Percentiles rank a stretch among this genome's conserved stretches.
These are phyloP conservation scores for Pestalotiopsis sp. DNA, from an alignment of 2,329 filamentous ascomycete genomes.

Conservation along the genomic window DNA sequence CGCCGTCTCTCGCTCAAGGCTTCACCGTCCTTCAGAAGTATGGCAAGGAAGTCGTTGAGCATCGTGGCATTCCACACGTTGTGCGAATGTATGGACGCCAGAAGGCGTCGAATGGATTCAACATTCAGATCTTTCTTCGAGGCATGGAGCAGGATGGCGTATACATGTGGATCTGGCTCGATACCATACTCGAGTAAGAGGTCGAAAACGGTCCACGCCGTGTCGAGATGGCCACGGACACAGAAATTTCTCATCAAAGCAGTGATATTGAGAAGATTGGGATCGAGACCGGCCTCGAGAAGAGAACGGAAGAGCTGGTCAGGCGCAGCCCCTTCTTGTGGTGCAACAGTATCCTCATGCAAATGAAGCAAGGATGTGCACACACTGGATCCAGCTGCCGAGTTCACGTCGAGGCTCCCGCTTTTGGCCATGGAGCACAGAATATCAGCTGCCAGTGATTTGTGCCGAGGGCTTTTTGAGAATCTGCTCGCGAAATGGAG, in stretches of 20 bases:
- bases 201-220: slow-evolving; percentile 66
- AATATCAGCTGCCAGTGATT: slow-evolving; percentile 44
- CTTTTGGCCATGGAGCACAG: slow-evolving; percentile 35
- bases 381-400: slow-evolving; percentile 49
- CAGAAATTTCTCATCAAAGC: slow-evolving; percentile 73
- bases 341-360: slow-evolving; percentile 31
- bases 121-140: slow-evolving; percentile 62
- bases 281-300: slow-evolving; percentile 59
- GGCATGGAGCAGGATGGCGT: slow-evolving; percentile 69
- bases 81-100: slow-evolving; percentile 51
- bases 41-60: slow-evolving; percentile 54
- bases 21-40: slow-evolving; percentile 48
- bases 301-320: slow-evolving; percentile 58
- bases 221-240: slow-evolving; percentile 60
- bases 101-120: slow-evolving; percentile 54
- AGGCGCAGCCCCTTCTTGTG: slow-evolving; percentile 47
- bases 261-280: slow-evolving; percentile 66
- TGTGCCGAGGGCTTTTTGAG: slow-evolving; percentile 39
- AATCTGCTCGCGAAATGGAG: slow-evolving; percentile 50
- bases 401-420: slow-evolving; percentile 46
- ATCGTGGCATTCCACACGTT: slow-evolving; percentile 49
- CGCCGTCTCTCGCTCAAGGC: slow-evolving; percentile 28
- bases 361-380: slow-evolving; percentile 61
- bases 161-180: slow-evolving; percentile 66
- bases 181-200: slow-evolving; percentile 62